Evolutionary conservation across 257 asterid species (phyloP).

Genomic region (Scutellaria barbata): DNA sequence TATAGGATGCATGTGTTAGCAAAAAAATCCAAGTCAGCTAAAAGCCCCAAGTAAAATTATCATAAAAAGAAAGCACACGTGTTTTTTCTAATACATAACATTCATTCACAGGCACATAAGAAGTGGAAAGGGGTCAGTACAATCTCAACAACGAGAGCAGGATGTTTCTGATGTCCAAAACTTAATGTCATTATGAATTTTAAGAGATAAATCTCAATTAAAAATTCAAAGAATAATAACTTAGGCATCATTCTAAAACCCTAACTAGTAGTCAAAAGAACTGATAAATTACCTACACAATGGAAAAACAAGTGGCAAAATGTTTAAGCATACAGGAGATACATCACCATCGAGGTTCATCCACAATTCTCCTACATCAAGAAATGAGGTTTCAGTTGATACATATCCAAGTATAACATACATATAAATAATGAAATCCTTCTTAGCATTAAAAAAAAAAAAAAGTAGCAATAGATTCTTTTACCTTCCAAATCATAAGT

Average conservation of each 20-base stretch:
- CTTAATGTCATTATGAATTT: neutral
- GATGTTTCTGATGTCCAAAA: neutral
- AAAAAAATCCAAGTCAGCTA: slow-evolving; percentile 8
- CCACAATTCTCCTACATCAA: slow-evolving; percentile 79
- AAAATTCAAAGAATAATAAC: slow-evolving; percentile 10
- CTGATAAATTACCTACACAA: slow-evolving; percentile 54
- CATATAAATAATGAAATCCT: neutral
- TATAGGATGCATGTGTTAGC: slow-evolving; percentile 1
- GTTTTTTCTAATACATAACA: neutral
- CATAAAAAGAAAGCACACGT: neutral
- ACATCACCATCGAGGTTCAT: slow-evolving; percentile 91
- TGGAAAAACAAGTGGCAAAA: slow-evolving; percentile 72
- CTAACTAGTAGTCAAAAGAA: slow-evolving; percentile 22
- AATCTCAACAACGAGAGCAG: slow-evolving; percentile 14
- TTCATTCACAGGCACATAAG: slow-evolving; percentile 1
- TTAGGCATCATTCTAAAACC: neutral
- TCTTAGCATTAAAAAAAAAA: slow-evolving; percentile 10
- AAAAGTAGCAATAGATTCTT: slow-evolving; percentile 20
- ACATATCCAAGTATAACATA: slow-evolving; percentile 5
- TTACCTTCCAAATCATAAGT: slow-evolving; percentile 72
- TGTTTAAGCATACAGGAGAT: slow-evolving; percentile 84
- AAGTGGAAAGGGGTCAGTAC: neutral
- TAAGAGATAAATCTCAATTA: neutral
- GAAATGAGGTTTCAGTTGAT: slow-evolving; percentile 15
- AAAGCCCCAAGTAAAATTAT: neutral